Conservation (phyloP, 1,139 yeast species). For the Debaryomyces psychrophilus region DNA sequence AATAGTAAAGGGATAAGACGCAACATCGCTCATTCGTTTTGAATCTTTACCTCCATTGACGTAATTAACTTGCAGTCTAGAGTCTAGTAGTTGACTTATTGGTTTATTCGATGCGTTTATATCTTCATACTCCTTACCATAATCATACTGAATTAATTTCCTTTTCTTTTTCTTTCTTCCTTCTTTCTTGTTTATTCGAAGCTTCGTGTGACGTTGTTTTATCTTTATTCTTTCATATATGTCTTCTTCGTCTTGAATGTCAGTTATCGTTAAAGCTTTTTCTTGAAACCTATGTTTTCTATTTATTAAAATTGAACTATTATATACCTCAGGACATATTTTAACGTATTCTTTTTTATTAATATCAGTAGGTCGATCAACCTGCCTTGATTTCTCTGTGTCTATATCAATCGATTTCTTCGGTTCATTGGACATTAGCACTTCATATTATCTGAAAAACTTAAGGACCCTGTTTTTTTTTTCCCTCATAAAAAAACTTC, state of each 20-base stretch:
- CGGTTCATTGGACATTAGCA: neutral
- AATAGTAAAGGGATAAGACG: neutral
- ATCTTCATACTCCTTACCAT: conserved; percentile 3
- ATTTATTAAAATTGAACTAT: neutral
- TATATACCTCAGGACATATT: neutral
- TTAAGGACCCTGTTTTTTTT: neutral
- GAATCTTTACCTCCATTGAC: neutral
- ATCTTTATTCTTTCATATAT: conserved; percentile 10
- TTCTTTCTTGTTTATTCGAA: neutral
- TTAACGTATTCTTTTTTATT: neutral
- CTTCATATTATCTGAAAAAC: neutral
- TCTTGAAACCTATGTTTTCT: neutral
- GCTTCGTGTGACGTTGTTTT: neutral
- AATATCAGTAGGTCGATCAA: neutral
- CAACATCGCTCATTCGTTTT: neutral
- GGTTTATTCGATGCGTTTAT: neutral
- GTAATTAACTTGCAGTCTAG: neutral
- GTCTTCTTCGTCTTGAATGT: conserved; percentile 15
- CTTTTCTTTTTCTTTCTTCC: conserved; percentile 8
- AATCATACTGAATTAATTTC: conserved; percentile 1
- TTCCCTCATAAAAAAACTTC: no score
- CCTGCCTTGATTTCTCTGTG: neutral
- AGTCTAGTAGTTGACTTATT: neutral
- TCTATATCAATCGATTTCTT: neutral
- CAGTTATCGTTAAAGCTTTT: neutral